Evolutionary conservation across 164 flowering plant species (phyloP), one percentile per base, ranked within the genome.

Genomic region (Protea cynaroides): DNA sequence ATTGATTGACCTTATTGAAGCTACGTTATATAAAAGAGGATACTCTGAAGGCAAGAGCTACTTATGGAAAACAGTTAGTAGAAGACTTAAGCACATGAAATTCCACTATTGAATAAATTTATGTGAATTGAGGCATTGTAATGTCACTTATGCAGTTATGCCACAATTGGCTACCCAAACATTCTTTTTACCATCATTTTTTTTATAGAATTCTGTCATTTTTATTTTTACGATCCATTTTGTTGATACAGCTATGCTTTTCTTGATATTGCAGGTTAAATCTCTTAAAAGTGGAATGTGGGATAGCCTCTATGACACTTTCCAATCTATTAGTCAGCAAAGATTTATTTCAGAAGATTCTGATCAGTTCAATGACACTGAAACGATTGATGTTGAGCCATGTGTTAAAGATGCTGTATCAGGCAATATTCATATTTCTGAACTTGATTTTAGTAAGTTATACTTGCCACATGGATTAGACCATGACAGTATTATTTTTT

Each of bases 201-300:
- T 29, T 29, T 29, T n/a, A n/a, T n/a, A n/a, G n/a, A 29, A 29
- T 29, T 29, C 5, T 29, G 1, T 29, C 34, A 29, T 29, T 29
- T 29, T 29, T 29, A 29, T 29, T 29, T 29, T 29, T 29, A 29
- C 34, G 5, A 5, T 29, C 34, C 34, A 29, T 29, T 29, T 29
- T 29, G 53, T 2, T 23, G 49, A 44, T 44, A 44, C n/a, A n/a
- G n/a, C 11, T 54, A 34, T n/a, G 11, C 18, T 69, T 19, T 38
- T 12, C 4, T 44, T 14, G 8, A 23, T 62, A 18, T 71, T 81
- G 69, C 84, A 94, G 98, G 79, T 91, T 23, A 71, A 69, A 40
- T 86, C 92, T 49, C 88, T 94, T 22, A 89, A 83, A 76, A 21
- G 36, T 66, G 97, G 96, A 65, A 82, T 87, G 86, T 88, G 88